A percentile compares a stretch with the other conserved stretches of the same genome.
Evolutionary conservation across 306 rosid species (phyloP).

Genomic region (Gillenia trifoliata): DNA sequence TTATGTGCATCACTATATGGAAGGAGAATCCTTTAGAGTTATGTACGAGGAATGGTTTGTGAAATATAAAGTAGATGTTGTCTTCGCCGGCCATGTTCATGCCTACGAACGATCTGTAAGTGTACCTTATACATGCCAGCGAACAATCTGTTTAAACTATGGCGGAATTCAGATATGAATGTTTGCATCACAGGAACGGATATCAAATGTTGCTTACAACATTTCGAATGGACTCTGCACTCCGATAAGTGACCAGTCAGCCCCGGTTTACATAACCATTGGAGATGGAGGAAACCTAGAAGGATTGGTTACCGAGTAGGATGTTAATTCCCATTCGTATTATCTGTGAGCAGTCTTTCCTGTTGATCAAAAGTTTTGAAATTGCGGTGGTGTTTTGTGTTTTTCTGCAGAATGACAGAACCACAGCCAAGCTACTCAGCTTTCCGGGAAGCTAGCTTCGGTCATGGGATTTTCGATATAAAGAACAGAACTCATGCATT

Average conservation of each 20-base stretch:
- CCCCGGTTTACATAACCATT: constrained; percentile 71
- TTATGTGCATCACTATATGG: constrained; percentile 74
- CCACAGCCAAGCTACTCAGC: constrained; percentile 86
- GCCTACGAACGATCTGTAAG: constrained; percentile 75
- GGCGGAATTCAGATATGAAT: background rate
- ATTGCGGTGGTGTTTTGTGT: background rate
- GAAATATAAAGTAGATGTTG: constrained; percentile 49
- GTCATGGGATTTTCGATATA: constrained; percentile 63
- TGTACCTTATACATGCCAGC: background rate
- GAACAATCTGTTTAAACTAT: background rate
- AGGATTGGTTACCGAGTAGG: constrained; percentile 61
- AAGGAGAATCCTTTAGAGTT: constrained; percentile 66
- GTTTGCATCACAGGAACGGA: constrained; percentile 47
- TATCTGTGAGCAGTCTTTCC: background rate
- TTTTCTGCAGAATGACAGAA: constrained; percentile 50
- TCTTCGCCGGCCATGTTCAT: constrained; percentile 67
- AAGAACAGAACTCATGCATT: constrained; percentile 57
- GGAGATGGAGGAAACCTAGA: constrained; percentile 88
- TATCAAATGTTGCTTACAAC: constrained; percentile 58
- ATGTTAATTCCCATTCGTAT: background rate
- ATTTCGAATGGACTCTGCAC: constrained; percentile 46
- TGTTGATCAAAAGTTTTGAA: background rate
- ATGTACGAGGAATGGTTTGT: constrained; percentile 58
- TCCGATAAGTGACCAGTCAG: constrained; percentile 38
- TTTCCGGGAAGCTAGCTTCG: constrained; percentile 67